Evolutionary conservation across 306 rosid species (phyloP).

Genomic region (Lathyrus oleraceus): DNA sequence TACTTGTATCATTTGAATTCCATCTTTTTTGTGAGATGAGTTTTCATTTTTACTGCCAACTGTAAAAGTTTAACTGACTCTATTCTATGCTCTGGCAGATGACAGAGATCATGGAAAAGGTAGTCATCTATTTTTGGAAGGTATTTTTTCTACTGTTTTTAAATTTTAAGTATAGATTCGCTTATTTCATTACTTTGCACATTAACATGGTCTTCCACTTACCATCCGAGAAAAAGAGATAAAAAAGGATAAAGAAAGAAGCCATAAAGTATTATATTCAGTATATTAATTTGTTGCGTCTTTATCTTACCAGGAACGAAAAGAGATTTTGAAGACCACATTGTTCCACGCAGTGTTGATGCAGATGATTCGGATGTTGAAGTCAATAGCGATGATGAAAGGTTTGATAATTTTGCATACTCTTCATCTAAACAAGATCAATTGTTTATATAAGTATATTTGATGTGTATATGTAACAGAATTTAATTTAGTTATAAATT

Average conservation of each 20-base stretch:
- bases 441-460: constrained; percentile 5
- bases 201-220: background rate
- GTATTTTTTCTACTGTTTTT: constrained; percentile 37
- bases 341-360: constrained; percentile 76
- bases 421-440: background rate
- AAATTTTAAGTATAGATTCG: background rate
- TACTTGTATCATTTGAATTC: constrained; percentile 6
- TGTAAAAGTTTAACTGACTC: constrained; percentile 30
- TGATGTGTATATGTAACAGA: background rate
- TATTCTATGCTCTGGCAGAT: constrained; percentile 56
- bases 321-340: constrained; percentile 81
- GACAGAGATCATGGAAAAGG: constrained; percentile 86
- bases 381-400: constrained; percentile 85
- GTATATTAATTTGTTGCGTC: constrained; percentile 18
- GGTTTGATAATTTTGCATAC: constrained; percentile 52
- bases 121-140: constrained; percentile 75
- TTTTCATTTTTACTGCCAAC: background rate
- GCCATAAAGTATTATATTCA: background rate
- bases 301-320: constrained; percentile 55
- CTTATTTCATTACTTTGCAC: constrained; percentile 17
- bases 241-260: background rate
- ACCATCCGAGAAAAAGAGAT: background rate
- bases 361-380: constrained; percentile 96
- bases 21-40: background rate
- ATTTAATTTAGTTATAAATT: constrained; percentile 19